Percentiles rank a stretch among this genome's conserved stretches.
Evolutionary conservation across 768 basidiomycete genomes (phyloP).

Genomic region (Mycena epipterygia): DNA sequence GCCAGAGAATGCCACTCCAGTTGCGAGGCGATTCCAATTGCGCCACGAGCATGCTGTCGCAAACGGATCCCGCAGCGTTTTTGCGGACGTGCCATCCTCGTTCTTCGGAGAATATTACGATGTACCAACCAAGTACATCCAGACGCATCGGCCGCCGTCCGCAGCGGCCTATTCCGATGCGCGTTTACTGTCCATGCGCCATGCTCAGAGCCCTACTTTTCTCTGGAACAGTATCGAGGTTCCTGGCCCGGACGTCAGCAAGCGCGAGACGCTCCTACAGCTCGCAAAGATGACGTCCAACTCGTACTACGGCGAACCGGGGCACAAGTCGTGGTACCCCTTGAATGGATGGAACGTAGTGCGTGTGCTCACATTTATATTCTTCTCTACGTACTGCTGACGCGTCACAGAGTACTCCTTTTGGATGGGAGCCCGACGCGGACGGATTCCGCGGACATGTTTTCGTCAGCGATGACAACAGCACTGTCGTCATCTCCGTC

Average conservation of each 20-base stretch:
- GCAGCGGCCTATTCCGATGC: slow-evolving; percentile 52
- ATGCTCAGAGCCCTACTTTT: slow-evolving; percentile 54
- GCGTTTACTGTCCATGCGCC: slow-evolving; percentile 52
- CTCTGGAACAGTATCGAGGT: slow-evolving; percentile 79
- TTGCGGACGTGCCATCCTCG: slow-evolving; percentile 63
- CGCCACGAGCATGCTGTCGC: slow-evolving; percentile 75
- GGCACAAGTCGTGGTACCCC: slow-evolving; percentile 78
- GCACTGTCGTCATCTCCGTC: slow-evolving; percentile 88
- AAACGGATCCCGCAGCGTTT: slow-evolving; percentile 68
- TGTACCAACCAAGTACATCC: slow-evolving; percentile 55
- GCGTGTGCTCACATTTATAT: slow-evolving; percentile 35
- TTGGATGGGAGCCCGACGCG: slow-evolving; percentile 92
- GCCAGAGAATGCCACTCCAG: slow-evolving; percentile 45
- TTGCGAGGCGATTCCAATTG: slow-evolving; percentile 68
- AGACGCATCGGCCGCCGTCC: slow-evolving; percentile 64
- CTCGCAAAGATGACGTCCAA: slow-evolving; percentile 94
- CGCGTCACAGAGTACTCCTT: slow-evolving; percentile 61
- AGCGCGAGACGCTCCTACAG: slow-evolving; percentile 77
- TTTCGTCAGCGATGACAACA: slow-evolving; percentile 87
- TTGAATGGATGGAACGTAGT: slow-evolving; percentile 62
- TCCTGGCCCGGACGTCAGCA: slow-evolving; percentile 77
- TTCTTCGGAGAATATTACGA: slow-evolving; percentile 50
- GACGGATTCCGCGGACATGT: slow-evolving; percentile 95
- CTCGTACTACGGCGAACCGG: slow-evolving; percentile 72
- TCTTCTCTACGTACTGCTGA: slow-evolving; percentile 50